A percentile compares a stretch with the other conserved stretches of the same genome.
phyloP scores from a whole-genome alignment of 1,284 basidiomycete species.

The Austroboletus rostrupii region DNA sequence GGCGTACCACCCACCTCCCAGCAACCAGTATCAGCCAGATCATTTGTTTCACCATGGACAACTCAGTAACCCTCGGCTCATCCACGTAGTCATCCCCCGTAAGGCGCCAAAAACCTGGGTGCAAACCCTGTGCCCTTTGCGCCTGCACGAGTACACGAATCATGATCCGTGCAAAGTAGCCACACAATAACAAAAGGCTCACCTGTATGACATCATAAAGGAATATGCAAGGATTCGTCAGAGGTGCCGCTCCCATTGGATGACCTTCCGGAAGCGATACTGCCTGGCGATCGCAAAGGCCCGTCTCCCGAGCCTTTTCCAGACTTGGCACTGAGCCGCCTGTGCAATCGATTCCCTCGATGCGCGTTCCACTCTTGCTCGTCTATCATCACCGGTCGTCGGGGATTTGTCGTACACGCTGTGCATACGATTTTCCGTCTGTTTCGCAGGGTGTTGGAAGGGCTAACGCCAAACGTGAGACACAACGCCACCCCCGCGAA shows the following conservation, averaged over 20 bases:
- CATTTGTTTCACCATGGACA: slow-evolving; percentile 4
- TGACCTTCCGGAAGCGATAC: not conserved
- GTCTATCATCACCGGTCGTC: slow-evolving; percentile 73
- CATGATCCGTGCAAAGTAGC: not conserved
- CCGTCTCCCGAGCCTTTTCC: slow-evolving; percentile 8
- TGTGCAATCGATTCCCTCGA: slow-evolving; percentile 56
- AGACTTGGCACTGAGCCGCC: slow-evolving; percentile 24
- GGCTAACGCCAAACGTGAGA: slow-evolving; percentile 26
- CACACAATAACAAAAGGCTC: slow-evolving; percentile 3
- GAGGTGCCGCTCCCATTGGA: slow-evolving; percentile 1
- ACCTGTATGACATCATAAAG: slow-evolving; percentile 13
- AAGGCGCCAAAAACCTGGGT: not conserved
- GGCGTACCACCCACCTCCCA: not conserved
- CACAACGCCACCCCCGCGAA: slow-evolving; percentile 8
- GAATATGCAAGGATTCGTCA: not conserved
- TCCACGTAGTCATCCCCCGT: slow-evolving; percentile 5
- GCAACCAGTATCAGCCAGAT: slow-evolving; percentile 9
- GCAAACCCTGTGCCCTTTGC: slow-evolving; percentile 3
- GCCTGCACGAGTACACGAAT: not conserved
- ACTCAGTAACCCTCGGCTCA: not conserved
- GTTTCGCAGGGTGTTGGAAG: slow-evolving; percentile 51
- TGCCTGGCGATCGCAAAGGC: not conserved
- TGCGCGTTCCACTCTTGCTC: slow-evolving; percentile 67
- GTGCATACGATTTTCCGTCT: slow-evolving; percentile 63
- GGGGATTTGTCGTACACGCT: slow-evolving; percentile 62